These are phyloP conservation scores for Suhomyces atakaporum DNA, from an alignment of 1,139 yeast species.

Conservation along the genomic window DNA sequence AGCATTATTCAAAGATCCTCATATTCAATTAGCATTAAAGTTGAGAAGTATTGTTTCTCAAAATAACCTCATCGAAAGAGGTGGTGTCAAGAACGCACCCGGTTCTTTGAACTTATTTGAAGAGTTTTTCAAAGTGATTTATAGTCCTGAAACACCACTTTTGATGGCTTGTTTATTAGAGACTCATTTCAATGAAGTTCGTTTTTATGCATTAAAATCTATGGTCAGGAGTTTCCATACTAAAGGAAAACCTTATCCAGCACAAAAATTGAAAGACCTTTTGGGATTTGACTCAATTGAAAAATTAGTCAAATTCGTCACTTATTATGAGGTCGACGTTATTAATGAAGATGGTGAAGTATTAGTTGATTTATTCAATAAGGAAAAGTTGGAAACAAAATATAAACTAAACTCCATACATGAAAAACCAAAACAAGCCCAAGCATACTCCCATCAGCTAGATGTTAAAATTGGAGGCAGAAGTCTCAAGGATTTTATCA, in stretches of 20 bases:
- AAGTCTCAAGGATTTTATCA: conserved; percentile 35
- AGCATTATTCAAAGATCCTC: conserved; percentile 51
- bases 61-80: conserved; percentile 62
- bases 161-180: conserved; percentile 76
- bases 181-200: conserved; percentile 74
- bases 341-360: conserved; percentile 36
- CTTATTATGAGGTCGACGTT: conserved; percentile 63
- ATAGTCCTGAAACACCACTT: conserved; percentile 58
- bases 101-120: conserved; percentile 65
- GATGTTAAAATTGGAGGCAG: conserved; percentile 47
- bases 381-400: conserved; percentile 42
- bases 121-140: conserved; percentile 62
- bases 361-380: conserved; percentile 59
- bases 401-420: conserved; percentile 46
- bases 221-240: conserved; percentile 71
- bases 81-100: conserved; percentile 51
- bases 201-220: conserved; percentile 73
- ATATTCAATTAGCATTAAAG: conserved; percentile 72
- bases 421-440: conserved; percentile 55
- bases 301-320: conserved; percentile 58
- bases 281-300: conserved; percentile 67
- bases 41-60: conserved; percentile 68
- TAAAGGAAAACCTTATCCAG: conserved; percentile 65
- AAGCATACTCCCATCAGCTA: conserved; percentile 56
- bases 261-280: conserved; percentile 45